phyloP scores from a whole-genome alignment of 352 stramenopile genomes.

The Phytophthora crassamura region DNA sequence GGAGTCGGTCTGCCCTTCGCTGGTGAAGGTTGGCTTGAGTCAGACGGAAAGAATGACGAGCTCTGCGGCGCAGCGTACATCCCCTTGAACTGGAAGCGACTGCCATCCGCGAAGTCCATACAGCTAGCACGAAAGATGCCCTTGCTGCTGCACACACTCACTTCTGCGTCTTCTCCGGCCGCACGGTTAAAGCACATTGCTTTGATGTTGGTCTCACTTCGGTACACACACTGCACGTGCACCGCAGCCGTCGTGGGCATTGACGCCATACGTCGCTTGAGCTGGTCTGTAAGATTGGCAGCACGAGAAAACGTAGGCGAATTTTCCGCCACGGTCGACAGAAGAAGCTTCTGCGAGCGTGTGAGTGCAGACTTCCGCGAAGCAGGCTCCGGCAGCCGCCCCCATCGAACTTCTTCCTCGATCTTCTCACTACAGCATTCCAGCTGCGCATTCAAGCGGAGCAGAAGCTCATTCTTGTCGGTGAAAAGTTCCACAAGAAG shows the following conservation, averaged over 20 bases:
- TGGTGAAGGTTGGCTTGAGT: constrained; percentile 29
- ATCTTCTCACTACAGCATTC: constrained; percentile 82
- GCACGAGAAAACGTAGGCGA: constrained; percentile 40
- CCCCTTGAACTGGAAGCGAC: constrained; percentile 84
- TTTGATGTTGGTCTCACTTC: constrained; percentile 85
- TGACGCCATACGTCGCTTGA: constrained; percentile 62
- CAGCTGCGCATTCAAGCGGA: constrained; percentile 71
- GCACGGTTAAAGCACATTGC: constrained; percentile 83
- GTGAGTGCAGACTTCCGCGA: constrained; percentile 68
- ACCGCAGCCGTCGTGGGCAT: constrained; percentile 40
- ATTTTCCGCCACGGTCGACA: constrained; percentile 54
- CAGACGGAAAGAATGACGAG: constrained; percentile 43
- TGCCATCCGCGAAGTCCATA: constrained; percentile 73
- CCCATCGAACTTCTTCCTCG: constrained; percentile 76
- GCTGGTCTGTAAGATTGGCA: constrained; percentile 59
- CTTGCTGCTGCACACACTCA: constrained; percentile 81
- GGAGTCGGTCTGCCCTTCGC: constrained; percentile 32
- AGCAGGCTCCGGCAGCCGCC: constrained; percentile 66
- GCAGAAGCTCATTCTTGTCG: constrained; percentile 76
- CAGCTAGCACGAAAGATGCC: constrained; percentile 71
- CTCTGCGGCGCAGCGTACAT: constrained; percentile 71
- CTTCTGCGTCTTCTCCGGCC: constrained; percentile 56
- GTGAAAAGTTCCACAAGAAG: constrained; percentile 75
- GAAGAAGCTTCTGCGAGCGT: constrained; percentile 69
- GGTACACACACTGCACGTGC: constrained; percentile 73